Base-by-base conservation (phyloP, 495 filamentous ascomycete genomes). In the Trypethelium eluteriae region DNA sequence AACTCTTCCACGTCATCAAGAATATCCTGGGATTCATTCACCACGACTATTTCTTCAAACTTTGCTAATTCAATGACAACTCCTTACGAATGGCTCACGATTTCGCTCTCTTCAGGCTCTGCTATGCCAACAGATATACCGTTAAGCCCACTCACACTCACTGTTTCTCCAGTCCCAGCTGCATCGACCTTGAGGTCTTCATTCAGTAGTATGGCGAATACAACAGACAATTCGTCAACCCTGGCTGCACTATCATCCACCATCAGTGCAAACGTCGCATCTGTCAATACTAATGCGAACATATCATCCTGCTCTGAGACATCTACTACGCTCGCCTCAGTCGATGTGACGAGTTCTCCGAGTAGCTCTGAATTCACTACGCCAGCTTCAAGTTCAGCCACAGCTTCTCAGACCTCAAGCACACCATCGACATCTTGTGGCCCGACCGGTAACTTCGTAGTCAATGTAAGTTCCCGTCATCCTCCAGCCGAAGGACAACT, bases 401-500 rank as follows among this genome's bases (percentile, higher is more conserved):
- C 53, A 5, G 53, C 18, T 34, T 59, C 53, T 9, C 53, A 59
- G 36, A 32, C 53, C 25, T 59, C 53, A 2, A 59, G 53, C 32
- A 32, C 36, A 18, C 5, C 36, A 7, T 59, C 53, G 36, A 35
- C 25, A 4, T 35, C 7, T 14, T 59, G 53, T 14, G 53, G 53
- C 14, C 53, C 53, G 14, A 32, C 36, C 53, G 53, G 53, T 7
- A 18, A 59, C 32, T 59, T 59, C 14, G 53, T 59, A 7, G 18
- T 59, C 53, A 59, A 59, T 36, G 53, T 59, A 36, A 35, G 53
- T 53, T 18, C 32, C 25, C 36, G 70, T 36, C 5, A 6, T 36
- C 7, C 32, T 3, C 53, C 32, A 3, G 34, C 32, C 6, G 32
- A 7, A 59, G 7, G 7, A 35, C 0, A 36, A 35, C 7, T 18